Percentiles rank a stretch among this genome's conserved stretches.
Evolutionary conservation across 202 grass and related monocot genomes (phyloP).

Genomic region (Cymbopogon flexuosus): DNA sequence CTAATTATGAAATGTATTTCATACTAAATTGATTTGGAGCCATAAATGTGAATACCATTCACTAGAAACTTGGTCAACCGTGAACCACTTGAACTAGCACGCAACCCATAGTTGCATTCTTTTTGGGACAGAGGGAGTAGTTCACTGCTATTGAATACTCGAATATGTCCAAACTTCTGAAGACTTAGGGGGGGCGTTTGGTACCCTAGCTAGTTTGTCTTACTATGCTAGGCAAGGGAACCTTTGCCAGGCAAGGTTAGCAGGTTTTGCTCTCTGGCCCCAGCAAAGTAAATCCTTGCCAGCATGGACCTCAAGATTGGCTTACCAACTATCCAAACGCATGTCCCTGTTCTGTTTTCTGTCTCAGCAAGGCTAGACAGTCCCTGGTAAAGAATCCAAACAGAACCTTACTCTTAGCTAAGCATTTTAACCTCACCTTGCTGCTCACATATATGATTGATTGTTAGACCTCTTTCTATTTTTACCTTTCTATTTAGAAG

Average conservation of each 20-base stretch:
- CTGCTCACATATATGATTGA: background rate
- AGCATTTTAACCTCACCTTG: constrained; percentile 10
- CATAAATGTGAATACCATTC: too few species aligned
- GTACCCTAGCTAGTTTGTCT: background rate
- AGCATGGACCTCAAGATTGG: background rate
- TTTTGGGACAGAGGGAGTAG: background rate
- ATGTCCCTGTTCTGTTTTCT: background rate
- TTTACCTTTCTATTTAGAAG: background rate
- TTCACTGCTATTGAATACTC: constrained; percentile 1
- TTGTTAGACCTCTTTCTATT: background rate
- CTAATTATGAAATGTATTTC: too few species aligned
- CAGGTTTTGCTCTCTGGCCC: background rate
- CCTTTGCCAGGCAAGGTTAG: background rate
- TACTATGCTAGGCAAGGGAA: background rate
- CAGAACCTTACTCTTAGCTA: background rate
- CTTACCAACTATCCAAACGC: background rate
- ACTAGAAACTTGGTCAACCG: too few species aligned
- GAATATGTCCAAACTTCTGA: background rate
- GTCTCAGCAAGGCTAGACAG: background rate
- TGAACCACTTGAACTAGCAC: too few species aligned
- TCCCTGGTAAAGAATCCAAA: background rate
- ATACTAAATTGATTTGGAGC: too few species aligned
- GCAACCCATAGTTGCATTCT: too few species aligned
- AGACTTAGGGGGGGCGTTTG: background rate
- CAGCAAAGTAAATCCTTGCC: background rate